Conservation (phyloP, 225 moss, liverwort and hornwort species). For the Sphagnum tenellum region DNA sequence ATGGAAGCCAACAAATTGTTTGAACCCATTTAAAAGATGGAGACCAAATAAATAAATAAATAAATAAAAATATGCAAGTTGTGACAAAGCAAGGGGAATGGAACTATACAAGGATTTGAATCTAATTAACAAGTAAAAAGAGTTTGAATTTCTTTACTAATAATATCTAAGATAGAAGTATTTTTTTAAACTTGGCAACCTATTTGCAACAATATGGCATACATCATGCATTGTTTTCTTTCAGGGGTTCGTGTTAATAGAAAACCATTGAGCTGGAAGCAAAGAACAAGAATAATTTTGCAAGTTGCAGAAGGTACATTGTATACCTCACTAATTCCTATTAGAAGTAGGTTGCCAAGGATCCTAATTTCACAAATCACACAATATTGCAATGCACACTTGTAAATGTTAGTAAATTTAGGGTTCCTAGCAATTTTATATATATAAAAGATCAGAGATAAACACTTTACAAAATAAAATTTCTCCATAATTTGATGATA, state of each 20-base stretch:
- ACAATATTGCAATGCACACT: background rate
- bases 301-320: slow-evolving; percentile 38
- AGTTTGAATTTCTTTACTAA: background rate
- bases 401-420: background rate
- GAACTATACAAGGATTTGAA: no score
- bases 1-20: no score
- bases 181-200: no score
- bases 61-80: no score
- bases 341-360: background rate
- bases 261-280: slow-evolving; percentile 27
- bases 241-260: slow-evolving; percentile 15
- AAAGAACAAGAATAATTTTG: slow-evolving; percentile 24
- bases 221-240: background rate
- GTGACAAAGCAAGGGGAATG: no score
- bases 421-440: no score
- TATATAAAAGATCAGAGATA: no score
- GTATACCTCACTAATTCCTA: background rate
- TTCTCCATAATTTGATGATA: no score
- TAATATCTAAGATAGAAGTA: background rate
- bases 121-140: no score
- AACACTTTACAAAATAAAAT: no score
- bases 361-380: background rate
- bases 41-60: no score
- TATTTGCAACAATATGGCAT: background rate
- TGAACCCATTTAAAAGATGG: no score